Base-by-base conservation (phyloP, 2,329 filamentous ascomycete genomes). In the Sporothrix mexicana region DNA sequence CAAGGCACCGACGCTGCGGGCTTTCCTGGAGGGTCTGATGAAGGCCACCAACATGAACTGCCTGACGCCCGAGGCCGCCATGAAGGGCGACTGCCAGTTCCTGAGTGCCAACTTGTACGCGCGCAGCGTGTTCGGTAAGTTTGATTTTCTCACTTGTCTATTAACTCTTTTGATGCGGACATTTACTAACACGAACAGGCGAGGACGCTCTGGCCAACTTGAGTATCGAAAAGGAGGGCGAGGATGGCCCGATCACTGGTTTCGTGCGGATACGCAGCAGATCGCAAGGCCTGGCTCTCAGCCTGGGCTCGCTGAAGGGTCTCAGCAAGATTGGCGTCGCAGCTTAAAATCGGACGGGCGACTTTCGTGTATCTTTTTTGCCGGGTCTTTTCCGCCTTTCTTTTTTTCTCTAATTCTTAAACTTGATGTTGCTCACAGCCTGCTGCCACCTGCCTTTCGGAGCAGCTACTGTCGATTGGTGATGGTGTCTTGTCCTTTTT, bases 11-110 rank as follows among this genome's bases (percentile, higher is more conserved):
- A 92, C 90, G 41, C 86, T 99, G 74, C 90, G 95, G 68, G 94
- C 97, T 23, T 99, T 99, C 89, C 85, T 99, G 76, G 92, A 93
- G 77, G 92, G 97, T 81, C 86, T 99, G 74, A 98, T 98, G 96
- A 94, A 94, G 74, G 95, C 93, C 81, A 99, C 96, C 71, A 98
- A 99, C 83, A 99, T 99, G 96, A 96, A 91, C 81, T 99, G 96
- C 82, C 84, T 99, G 79, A 99, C 96, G 7, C 96, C 96, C 2
- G 96, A 98, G 80, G 96, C 95, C 30, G 97, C 94, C 74, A 88
- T 99, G 81, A 95, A 97, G 86, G 96, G 96, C 70, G 96, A 99
- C 79, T 99, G 96, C 81, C 95, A 98, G 80, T 99, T 99, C 87
- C 83, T 99, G 81, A 98, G 95, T 80, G 96, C 96, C 23, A 99